Evolutionary conservation across 108 stramenopile species (phyloP).

Genomic region (Fragilaria radians): DNA sequence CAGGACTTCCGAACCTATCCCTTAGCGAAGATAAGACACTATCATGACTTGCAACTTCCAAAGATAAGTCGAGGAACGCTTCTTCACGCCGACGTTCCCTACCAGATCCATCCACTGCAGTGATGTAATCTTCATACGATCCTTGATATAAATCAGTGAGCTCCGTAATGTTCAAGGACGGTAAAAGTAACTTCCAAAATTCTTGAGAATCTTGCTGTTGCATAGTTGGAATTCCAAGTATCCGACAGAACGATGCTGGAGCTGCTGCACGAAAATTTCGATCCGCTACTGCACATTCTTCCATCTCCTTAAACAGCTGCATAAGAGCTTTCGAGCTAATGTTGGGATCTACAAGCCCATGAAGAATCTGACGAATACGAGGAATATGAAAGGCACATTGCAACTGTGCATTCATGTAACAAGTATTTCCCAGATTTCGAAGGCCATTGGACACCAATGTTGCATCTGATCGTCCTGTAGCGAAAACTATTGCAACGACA

Average conservation of each 20-base stretch:
- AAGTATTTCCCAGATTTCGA: slow-evolving; percentile 74
- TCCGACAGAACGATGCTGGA: slow-evolving; percentile 36
- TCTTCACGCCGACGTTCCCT: slow-evolving; percentile 60
- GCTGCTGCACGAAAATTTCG: slow-evolving; percentile 12
- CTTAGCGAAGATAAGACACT: slow-evolving; percentile 38
- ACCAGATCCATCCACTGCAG: slow-evolving; percentile 47
- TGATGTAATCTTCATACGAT: slow-evolving; percentile 67
- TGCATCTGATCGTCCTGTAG: too few species aligned
- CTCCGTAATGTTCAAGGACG: slow-evolving; percentile 40
- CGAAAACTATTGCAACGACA: too few species aligned
- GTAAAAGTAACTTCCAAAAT: slow-evolving; percentile 85
- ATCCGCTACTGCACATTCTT: slow-evolving; percentile 4
- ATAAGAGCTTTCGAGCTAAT: slow-evolving; percentile 24
- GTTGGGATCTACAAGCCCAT: slow-evolving; percentile 1
- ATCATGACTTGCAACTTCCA: slow-evolving; percentile 47
- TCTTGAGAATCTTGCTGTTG: slow-evolving; percentile 87
- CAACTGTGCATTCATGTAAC: slow-evolving; percentile 77
- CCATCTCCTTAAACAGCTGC: slow-evolving; percentile 37
- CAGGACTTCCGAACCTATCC: slow-evolving; percentile 59
- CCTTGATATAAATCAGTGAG: slow-evolving; percentile 67
- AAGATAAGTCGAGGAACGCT: slow-evolving; percentile 73
- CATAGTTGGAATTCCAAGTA: slow-evolving; percentile 59
- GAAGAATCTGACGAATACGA: slow-evolving; percentile 32
- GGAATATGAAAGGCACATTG: slow-evolving; percentile 85
- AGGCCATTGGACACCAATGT: slow-evolving; percentile 44